phyloP scores from a whole-genome alignment of 2,329 filamentous ascomycete genomes.

The Chaetomium strumarium region DNA sequence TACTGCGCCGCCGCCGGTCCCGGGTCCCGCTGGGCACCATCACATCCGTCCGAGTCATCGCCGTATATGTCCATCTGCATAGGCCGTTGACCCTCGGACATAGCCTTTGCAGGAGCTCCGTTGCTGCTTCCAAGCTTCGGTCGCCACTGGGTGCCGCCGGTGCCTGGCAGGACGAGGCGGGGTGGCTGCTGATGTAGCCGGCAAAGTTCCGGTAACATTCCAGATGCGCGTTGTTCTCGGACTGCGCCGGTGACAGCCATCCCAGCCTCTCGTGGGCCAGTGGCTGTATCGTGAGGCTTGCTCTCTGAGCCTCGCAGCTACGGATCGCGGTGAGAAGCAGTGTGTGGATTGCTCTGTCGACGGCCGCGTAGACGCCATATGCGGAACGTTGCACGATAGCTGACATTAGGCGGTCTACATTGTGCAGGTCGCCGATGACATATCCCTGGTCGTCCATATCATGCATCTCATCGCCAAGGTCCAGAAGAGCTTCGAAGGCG shows the following conservation, averaged over 20 bases:
- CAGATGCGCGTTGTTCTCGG: constrained; percentile 1
- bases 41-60: no score
- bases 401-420: not conserved
- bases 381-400: not conserved
- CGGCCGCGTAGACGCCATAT: not conserved
- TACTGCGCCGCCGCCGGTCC: no score
- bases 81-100: constrained; percentile 11
- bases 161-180: no score
- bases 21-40: no score
- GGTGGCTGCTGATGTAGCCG: constrained; percentile 1
- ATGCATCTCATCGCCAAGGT: constrained; percentile 10
- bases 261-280: not conserved
- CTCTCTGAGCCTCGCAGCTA: not conserved
- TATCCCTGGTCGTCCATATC: not conserved
- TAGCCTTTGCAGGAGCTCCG: not conserved
- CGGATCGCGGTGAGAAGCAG: not conserved
- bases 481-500: constrained; percentile 3
- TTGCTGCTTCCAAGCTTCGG: not conserved
- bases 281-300: not conserved
- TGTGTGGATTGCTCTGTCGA: constrained; percentile 2
- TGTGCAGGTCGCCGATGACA: not conserved
- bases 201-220: constrained; percentile 8
- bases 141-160: not conserved
- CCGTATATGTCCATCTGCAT: not conserved
- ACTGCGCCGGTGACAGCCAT: constrained; percentile 1